These are phyloP conservation scores for Aspergillus spinulosporus DNA, from an alignment of 2,329 filamentous ascomycete species.

Conservation along the genomic window DNA sequence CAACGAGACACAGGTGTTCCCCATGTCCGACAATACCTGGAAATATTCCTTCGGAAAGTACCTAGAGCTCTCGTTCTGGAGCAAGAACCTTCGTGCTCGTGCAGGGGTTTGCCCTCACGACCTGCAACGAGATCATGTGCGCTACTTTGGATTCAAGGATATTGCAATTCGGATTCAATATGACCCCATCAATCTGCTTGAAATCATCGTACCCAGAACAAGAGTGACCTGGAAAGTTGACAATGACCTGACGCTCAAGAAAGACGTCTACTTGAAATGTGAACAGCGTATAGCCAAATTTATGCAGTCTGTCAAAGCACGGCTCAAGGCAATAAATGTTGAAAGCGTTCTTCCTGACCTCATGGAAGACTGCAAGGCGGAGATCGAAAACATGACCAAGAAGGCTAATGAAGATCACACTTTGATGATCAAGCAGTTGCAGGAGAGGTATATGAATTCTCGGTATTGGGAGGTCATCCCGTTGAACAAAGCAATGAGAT, in stretches of 20 bases:
- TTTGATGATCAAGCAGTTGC: conserved; percentile 71
- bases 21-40: conserved; percentile 93
- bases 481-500: conserved; percentile 81
- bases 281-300: conserved; percentile 83
- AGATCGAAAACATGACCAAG: conserved; percentile 75
- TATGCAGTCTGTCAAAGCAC: conserved; percentile 79
- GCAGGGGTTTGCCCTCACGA: conserved; percentile 84
- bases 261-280: conserved; percentile 79
- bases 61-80: conserved; percentile 96
- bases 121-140: conserved; percentile 85
- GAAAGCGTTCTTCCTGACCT: conserved; percentile 90
- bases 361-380: conserved; percentile 73
- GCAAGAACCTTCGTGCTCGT: conserved; percentile 72
- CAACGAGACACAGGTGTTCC: conserved; percentile 82
- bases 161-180: conserved; percentile 87
- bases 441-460: conserved; percentile 87
- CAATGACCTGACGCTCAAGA: conserved; percentile 87
- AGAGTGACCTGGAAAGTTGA: conserved; percentile 98
- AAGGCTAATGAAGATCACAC: conserved; percentile 82
- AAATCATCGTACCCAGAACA: conserved; percentile 87
- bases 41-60: conserved; percentile 99
- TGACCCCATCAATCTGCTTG: conserved; percentile 86
- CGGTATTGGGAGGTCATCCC: conserved; percentile 97
- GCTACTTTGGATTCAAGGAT: conserved; percentile 88
- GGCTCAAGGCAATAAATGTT: conserved; percentile 84